Conservation (phyloP, 2,329 filamentous ascomycete species). For the Fusarium nodosum region DNA sequence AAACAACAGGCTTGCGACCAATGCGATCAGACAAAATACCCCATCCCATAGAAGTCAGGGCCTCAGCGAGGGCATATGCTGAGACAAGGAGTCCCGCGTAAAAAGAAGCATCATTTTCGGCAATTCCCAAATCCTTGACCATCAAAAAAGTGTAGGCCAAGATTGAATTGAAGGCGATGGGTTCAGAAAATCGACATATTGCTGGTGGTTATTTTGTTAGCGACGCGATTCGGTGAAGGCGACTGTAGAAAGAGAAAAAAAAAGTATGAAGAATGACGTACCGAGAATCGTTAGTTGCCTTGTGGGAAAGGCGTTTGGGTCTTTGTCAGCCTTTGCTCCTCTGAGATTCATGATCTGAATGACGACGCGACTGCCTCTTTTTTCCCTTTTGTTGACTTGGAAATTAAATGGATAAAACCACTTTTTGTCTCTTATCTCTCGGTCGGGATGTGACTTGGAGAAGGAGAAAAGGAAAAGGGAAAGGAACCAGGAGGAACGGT, state of each 20-base stretch:
- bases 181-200: constrained; percentile 74
- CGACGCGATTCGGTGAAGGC: neutral
- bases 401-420: neutral
- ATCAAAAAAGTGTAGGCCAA: constrained; percentile 91
- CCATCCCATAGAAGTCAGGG: constrained; percentile 79
- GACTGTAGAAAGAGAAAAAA: no score
- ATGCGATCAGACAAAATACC: constrained; percentile 69
- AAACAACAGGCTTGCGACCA: constrained; percentile 77
- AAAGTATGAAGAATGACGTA: constrained; percentile 12
- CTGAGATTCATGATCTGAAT: constrained; percentile 31
- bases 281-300: constrained; percentile 34
- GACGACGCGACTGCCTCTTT: neutral
- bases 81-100: constrained; percentile 91
- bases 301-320: constrained; percentile 33
- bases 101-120: constrained; percentile 77
- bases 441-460: neutral
- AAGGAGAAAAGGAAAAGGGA: neutral
- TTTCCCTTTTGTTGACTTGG: neutral
- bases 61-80: constrained; percentile 88
- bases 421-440: neutral
- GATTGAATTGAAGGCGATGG: constrained; percentile 93
- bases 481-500: constrained; percentile 4
- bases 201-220: constrained; percentile 29
- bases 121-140: constrained; percentile 83
- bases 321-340: constrained; percentile 20